A percentile compares a stretch with the other conserved stretches of the same genome.
phyloP scores from a whole-genome alignment of 495 filamentous ascomycete genomes.

The Darksidea phi region DNA sequence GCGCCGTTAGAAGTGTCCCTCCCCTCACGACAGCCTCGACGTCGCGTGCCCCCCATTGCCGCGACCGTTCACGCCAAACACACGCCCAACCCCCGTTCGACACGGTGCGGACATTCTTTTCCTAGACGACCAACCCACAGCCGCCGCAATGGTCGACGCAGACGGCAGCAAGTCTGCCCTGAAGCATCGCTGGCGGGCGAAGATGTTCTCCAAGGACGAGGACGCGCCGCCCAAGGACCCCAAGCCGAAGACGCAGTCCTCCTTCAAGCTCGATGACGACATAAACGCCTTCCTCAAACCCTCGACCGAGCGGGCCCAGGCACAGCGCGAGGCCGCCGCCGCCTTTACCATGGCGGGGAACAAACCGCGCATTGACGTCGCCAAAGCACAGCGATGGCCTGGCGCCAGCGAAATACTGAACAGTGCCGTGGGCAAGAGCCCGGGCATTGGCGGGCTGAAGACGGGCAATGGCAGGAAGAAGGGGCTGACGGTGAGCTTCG shows the following conservation, averaged over 20 bases:
- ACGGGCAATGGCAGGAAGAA: constrained; percentile 48
- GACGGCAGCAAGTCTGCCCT: constrained; percentile 29
- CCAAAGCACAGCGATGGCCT: constrained; percentile 43
- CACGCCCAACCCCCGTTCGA: neutral
- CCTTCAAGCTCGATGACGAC: constrained; percentile 40
- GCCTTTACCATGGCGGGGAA: constrained; percentile 26
- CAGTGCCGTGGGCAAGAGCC: constrained; percentile 15
- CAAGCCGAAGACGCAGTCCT: constrained; percentile 10
- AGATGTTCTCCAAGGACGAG: constrained; percentile 26
- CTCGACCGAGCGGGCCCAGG: constrained; percentile 40
- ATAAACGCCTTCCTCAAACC: constrained; percentile 47
- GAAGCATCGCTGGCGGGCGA: constrained; percentile 37
- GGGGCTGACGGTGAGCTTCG: constrained; percentile 70
- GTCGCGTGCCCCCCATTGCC: constrained; percentile 21
- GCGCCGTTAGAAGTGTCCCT: neutral
- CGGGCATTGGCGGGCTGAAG: constrained; percentile 22
- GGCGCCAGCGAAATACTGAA: constrained; percentile 36
- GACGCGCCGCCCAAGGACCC: constrained; percentile 10
- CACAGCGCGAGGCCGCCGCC: constrained; percentile 17
- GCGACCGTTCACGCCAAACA: constrained; percentile 12
- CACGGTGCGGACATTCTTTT: neutral
- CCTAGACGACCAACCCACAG: neutral
- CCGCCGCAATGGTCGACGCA: constrained; percentile 19
- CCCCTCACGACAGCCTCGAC: neutral
- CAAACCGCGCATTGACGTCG: constrained; percentile 43